These are phyloP conservation scores for Phyllostachys edulis DNA, from an alignment of 176 grass and related monocot species.

Conservation along the genomic window DNA sequence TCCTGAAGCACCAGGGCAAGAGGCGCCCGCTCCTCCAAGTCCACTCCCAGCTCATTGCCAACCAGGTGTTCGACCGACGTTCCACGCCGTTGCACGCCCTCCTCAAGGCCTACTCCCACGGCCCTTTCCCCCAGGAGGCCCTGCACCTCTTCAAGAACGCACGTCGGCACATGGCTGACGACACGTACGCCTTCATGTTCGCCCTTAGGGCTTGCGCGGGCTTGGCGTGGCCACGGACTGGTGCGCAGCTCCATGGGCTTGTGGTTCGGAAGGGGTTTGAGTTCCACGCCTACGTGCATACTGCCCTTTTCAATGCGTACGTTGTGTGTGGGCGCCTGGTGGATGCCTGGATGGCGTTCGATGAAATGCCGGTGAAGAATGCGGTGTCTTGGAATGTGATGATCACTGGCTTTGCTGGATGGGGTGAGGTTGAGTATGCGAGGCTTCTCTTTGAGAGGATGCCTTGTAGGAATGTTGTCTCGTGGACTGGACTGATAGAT, in stretches of 20 bases:
- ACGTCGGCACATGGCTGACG: conserved; percentile 10
- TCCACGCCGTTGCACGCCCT: conserved; percentile 47
- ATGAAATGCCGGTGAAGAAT: conserved; percentile 58
- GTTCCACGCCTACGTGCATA: conserved; percentile 46
- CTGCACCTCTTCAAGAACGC: conserved; percentile 49
- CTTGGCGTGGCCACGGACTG: conserved; percentile 17
- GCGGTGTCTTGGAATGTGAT: conserved; percentile 60
- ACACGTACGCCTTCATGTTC: conserved; percentile 53
- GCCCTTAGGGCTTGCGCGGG: conserved; percentile 38
- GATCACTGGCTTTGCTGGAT: conserved; percentile 53
- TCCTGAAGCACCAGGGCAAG: conserved; percentile 36
- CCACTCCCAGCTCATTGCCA: conserved; percentile 49
- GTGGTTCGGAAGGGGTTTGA: conserved; percentile 40
- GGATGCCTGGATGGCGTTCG: conserved; percentile 38
- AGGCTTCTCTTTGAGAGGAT: conserved; percentile 55
- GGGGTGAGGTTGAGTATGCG: conserved; percentile 43
- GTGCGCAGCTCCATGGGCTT: conserved; percentile 46
- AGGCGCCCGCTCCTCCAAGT: conserved; percentile 45
- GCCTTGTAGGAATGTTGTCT: conserved; percentile 51
- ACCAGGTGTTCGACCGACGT: conserved; percentile 45
- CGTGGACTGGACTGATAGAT: conserved; percentile 68
- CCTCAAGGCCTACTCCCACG: conserved; percentile 60
- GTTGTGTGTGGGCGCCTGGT: conserved; percentile 29
- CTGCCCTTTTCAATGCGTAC: conserved; percentile 36
- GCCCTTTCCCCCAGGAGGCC: conserved; percentile 47